Conservation (phyloP, 768 basidiomycete species). For the Lactarius tabidus region DNA sequence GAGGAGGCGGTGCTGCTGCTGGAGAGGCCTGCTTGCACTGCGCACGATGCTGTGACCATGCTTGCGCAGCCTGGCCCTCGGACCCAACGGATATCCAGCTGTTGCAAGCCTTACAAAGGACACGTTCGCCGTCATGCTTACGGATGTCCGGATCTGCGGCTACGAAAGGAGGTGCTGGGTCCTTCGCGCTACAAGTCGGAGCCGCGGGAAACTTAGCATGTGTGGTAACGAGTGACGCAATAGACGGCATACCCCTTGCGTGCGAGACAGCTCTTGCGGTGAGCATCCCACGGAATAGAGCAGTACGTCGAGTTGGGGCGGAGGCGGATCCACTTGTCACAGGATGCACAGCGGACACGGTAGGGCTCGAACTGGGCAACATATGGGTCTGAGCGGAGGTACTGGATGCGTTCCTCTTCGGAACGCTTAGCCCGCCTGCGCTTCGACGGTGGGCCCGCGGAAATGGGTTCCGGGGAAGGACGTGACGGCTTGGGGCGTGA, state of each 20-base stretch:
- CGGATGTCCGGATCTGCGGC: conserved; percentile 60
- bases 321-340: conserved; percentile 84
- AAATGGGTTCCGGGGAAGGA: background rate
- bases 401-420: conserved; percentile 72
- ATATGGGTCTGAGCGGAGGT: conserved; percentile 64
- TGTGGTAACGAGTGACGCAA: background rate
- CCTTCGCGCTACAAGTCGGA: conserved; percentile 48
- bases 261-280: conserved; percentile 75
- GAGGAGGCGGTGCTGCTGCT: conserved; percentile 9
- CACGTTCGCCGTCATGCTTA: conserved; percentile 69
- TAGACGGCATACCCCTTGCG: conserved; percentile 60
- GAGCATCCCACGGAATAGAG: conserved; percentile 86
- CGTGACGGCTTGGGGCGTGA: background rate
- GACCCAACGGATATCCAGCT: conserved; percentile 58
- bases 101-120: conserved; percentile 67
- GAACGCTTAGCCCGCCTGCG: conserved; percentile 72
- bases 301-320: conserved; percentile 84
- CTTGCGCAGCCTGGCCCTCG: conserved; percentile 64
- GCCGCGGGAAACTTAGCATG: conserved; percentile 29
- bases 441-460: conserved; percentile 36
- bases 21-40: conserved; percentile 44
- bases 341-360: conserved; percentile 71
- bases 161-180: conserved; percentile 52
- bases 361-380: conserved; percentile 80
- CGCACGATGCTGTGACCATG: conserved; percentile 61